phyloP scores from a whole-genome alignment of 1,284 basidiomycete species.

The Trametes hirsuta region DNA sequence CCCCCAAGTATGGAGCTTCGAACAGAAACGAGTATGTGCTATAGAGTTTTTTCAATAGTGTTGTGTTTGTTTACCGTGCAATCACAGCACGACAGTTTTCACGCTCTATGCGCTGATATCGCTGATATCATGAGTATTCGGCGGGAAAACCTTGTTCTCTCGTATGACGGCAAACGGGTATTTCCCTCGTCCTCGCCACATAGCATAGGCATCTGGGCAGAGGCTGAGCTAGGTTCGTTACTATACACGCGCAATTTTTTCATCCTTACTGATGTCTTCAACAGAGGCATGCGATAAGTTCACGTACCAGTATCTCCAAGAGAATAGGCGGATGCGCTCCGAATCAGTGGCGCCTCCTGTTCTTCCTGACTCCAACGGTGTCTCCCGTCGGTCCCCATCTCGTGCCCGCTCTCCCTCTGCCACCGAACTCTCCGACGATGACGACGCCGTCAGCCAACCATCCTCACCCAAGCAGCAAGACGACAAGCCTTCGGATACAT shows the following conservation, averaged over 20 bases:
- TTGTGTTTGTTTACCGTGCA: not conserved
- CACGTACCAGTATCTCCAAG: conserved; percentile 64
- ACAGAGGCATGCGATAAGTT: conserved; percentile 65
- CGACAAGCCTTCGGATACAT: conserved; percentile 46
- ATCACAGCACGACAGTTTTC: conserved; percentile 62
- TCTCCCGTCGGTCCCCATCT: conserved; percentile 20
- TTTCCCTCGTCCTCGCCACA: conserved; percentile 69
- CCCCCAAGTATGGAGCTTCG: conserved; percentile 50
- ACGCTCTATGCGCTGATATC: conserved; percentile 58
- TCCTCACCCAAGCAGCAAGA: conserved; percentile 18
- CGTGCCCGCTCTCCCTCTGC: conserved; percentile 25
- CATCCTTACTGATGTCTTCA: not conserved
- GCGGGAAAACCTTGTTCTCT: conserved; percentile 56
- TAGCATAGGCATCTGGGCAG: conserved; percentile 65
- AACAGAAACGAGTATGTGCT: conserved; percentile 58
- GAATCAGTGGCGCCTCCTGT: conserved; percentile 29
- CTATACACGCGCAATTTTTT: not conserved
- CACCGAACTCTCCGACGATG: conserved; percentile 24
- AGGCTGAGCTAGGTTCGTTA: conserved; percentile 63
- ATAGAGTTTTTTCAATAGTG: not conserved
- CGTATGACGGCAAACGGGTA: conserved; percentile 58
- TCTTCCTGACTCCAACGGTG: conserved; percentile 10
- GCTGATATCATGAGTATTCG: conserved; percentile 61
- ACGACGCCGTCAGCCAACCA: conserved; percentile 20
- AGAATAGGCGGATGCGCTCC: conserved; percentile 37